These are phyloP conservation scores for Xylaria curta DNA, from an alignment of 495 filamentous ascomycete genomes.

Conservation along the genomic window DNA sequence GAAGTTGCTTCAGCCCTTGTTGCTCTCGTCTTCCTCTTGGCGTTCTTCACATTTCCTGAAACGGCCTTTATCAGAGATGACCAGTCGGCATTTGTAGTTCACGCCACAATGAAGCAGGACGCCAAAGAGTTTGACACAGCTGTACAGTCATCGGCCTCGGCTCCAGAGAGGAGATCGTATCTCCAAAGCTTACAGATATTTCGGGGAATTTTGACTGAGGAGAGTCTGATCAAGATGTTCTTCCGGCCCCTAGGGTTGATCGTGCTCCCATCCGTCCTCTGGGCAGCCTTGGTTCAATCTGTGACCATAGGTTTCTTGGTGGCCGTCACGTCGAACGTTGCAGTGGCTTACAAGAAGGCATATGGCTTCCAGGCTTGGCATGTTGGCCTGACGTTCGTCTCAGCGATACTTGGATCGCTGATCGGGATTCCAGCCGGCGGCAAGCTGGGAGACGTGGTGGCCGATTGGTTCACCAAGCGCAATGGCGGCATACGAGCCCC, in stretches of 20 bases:
- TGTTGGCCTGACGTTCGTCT: conserved; percentile 56
- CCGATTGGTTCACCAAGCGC: conserved; percentile 57
- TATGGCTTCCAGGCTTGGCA: conserved; percentile 58
- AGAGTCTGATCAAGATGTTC: conserved; percentile 54
- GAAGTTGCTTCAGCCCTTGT: conserved; percentile 55
- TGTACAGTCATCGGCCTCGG: neutral
- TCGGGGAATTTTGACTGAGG: conserved; percentile 47
- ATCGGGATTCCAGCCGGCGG: conserved; percentile 59
- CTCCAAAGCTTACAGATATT: conserved; percentile 44
- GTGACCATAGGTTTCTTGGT: conserved; percentile 62
- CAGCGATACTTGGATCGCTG: conserved; percentile 55
- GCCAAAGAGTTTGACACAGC: neutral
- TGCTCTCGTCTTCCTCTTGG: conserved; percentile 50
- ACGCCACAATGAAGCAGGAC: neutral
- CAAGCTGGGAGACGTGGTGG: conserved; percentile 55
- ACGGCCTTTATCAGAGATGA: conserved; percentile 49
- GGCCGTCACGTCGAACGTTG: conserved; percentile 59
- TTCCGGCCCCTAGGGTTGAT: conserved; percentile 56
- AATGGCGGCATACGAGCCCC: conserved; percentile 61
- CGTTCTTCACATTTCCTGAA: conserved; percentile 61
- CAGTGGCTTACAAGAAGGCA: conserved; percentile 49
- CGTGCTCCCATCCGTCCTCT: conserved; percentile 57
- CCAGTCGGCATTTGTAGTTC: neutral
- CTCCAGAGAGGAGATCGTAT: neutral
- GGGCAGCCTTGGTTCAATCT: conserved; percentile 55